Evolutionary conservation across 768 basidiomycete genomes (phyloP).

Genomic region (Tricholoma matsutake): DNA sequence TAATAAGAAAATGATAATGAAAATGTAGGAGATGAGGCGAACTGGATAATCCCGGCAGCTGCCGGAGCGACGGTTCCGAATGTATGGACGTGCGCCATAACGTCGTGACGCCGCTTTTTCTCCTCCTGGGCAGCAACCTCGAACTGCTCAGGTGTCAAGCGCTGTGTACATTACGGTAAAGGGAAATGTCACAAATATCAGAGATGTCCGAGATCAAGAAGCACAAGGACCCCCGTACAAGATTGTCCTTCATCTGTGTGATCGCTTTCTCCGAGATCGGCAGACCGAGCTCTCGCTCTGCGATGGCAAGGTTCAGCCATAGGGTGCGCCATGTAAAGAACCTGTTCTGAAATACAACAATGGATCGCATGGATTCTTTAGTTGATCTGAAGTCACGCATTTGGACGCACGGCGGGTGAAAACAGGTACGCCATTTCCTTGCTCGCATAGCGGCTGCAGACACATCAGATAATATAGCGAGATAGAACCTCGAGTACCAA

Average conservation of each 20-base stretch:
- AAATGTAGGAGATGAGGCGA: conserved; percentile 20
- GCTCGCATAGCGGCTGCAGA: conserved; percentile 90
- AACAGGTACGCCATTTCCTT: conserved; percentile 98
- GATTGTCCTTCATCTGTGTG: conserved; percentile 89
- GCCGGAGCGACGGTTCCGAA: conserved; percentile 92
- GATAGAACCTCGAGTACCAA: conserved; percentile 22
- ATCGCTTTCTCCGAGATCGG: conserved; percentile 89
- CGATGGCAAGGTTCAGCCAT: conserved; percentile 95
- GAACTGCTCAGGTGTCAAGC: conserved; percentile 87
- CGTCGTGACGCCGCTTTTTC: conserved; percentile 96
- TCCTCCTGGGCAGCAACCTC: conserved; percentile 90
- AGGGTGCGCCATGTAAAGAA: conserved; percentile 94
- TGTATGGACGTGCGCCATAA: conserved; percentile 99
- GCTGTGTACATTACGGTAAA: conserved; percentile 35
- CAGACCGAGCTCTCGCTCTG: conserved; percentile 93
- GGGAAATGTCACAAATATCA: conserved; percentile 5
- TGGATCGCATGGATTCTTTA: neutral
- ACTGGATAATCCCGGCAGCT: conserved; percentile 96
- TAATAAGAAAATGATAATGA: neutral
- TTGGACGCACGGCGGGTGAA: conserved; percentile 74
- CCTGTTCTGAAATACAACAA: conserved; percentile 59
- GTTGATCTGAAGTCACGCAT: neutral
- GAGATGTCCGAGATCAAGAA: neutral
- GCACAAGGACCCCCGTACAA: conserved; percentile 47
- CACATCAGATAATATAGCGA: conserved; percentile 6